phyloP scores from a whole-genome alignment of 1,139 yeast species.

The Candida sanyaensis region DNA sequence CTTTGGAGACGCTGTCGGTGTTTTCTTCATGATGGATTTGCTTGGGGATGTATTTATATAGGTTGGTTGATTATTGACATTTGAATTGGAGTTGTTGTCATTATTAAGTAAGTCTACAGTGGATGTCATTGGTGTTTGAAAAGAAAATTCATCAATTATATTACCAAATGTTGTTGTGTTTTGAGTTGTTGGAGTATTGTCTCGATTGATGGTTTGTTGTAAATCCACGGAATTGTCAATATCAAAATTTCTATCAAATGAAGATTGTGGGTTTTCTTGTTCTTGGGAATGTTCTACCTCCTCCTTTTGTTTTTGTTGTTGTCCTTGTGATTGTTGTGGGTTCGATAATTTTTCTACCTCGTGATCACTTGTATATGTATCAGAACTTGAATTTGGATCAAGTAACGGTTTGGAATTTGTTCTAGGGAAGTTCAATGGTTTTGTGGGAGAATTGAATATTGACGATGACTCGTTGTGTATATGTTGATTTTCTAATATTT shows the following conservation, averaged over 20 bases:
- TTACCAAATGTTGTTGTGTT: slow-evolving; percentile 12
- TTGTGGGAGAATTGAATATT: slow-evolving; percentile 31
- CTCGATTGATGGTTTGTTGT: slow-evolving; percentile 13
- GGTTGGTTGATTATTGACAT: slow-evolving; percentile 6
- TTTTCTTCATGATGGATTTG: slow-evolving; percentile 43
- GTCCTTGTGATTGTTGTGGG: slow-evolving; percentile 1
- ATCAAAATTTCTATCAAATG: slow-evolving; percentile 32
- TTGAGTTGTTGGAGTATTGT: neutral
- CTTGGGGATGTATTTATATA: slow-evolving; percentile 30
- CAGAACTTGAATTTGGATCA: slow-evolving; percentile 44
- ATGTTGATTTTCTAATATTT: slow-evolving; percentile 4
- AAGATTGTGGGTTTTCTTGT: slow-evolving; percentile 10
- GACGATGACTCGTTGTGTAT: slow-evolving; percentile 10
- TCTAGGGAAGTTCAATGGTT: slow-evolving; percentile 34
- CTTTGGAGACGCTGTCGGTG: slow-evolving; percentile 34
- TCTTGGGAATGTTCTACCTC: neutral
- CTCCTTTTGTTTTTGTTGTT: slow-evolving; percentile 2
- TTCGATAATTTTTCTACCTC: slow-evolving; percentile 10
- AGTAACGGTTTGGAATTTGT: slow-evolving; percentile 12
- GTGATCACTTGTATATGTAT: slow-evolving; percentile 42
- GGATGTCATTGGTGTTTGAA: slow-evolving; percentile 29
- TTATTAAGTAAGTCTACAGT: slow-evolving; percentile 20
- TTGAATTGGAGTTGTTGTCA: neutral
- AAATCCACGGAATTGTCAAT: slow-evolving; percentile 21
- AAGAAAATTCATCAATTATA: slow-evolving; percentile 32